These are phyloP conservation scores for Citrus inodora DNA, from an alignment of 345 rosid genomes.

Conservation along the genomic window DNA sequence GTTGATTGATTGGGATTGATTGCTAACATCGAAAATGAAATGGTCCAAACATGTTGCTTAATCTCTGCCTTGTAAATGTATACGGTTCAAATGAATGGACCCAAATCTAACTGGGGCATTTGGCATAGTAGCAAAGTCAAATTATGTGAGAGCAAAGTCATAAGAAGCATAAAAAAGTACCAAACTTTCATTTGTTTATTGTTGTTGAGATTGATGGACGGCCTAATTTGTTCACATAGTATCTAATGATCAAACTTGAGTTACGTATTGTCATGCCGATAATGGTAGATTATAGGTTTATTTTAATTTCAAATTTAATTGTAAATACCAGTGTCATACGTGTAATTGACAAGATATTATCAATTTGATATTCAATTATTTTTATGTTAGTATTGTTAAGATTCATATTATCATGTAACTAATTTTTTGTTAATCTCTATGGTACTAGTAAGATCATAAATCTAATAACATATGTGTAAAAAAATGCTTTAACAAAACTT, in stretches of 20 bases:
- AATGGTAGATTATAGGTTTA: neutral
- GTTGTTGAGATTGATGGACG: neutral
- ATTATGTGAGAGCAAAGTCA: neutral
- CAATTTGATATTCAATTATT: neutral
- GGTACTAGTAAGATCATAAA: too few species aligned
- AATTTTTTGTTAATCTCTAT: neutral
- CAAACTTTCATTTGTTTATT: neutral
- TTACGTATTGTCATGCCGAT: neutral
- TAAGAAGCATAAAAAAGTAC: neutral
- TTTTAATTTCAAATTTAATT: neutral
- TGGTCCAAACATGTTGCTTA: neutral
- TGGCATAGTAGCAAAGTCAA: neutral
- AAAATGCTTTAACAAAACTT: neutral
- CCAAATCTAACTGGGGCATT: neutral
- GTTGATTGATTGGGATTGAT: conserved; percentile 10
- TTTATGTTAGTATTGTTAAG: neutral
- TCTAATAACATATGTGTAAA: neutral
- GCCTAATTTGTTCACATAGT: neutral
- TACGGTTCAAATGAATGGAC: neutral
- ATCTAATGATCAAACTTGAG: neutral
- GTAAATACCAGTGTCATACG: neutral
- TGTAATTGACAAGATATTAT: neutral
- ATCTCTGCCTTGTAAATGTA: neutral
- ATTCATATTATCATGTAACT: neutral
- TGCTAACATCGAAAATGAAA: conserved; percentile 16